Base-by-base conservation (phyloP, 1,284 basidiomycete species). In the Sanghuangporus baumii region DNA sequence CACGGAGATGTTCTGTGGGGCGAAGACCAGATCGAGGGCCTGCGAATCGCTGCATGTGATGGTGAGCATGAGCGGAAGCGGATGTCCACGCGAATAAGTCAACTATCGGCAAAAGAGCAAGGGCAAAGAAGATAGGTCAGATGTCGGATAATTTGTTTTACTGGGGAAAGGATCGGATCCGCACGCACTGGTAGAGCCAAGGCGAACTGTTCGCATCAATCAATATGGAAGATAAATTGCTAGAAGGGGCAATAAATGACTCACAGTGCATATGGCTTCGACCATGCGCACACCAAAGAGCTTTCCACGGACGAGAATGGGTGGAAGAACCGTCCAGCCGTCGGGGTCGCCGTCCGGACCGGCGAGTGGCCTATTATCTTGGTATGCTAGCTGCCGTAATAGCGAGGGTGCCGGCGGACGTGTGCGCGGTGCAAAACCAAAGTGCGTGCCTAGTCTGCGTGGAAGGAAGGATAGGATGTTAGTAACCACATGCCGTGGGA, bases 361-460 rank as follows among this genome's bases (percentile, higher is more conserved):
- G 37, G 75, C 74, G 9, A 81, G 68, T 8, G 78, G 73, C 31
- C 74, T 68, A 59, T 72, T 70, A 57, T 80, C 74, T 63, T 78
- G 75, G 65, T 82, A 82, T 6, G 81, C 79, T 47, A 81, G 70
- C 66, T 79, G 80, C 61, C 81, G 76, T 18, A 81, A 73, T 31
- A 77, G 31, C 11, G 80, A 81, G 20, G 78, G 74, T 16, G 76
- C 68, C 7, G 75, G 76, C 5, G 81, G 79, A 47, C 77, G 73
- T 18, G 71, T 76, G 60, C 73, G 77, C 12, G 81, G 79, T 14
- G 81, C 75, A 68, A 81, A 82, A 38, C 76, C 80, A 66, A 82
- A 79, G 7, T 77, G 75, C 2, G 81, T 81, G 57, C 76, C 79
- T 56, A 83, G 75, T 66, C 81, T 81, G 64, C 36, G 18, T 36